Evolutionary conservation across 2,329 filamentous ascomycete genomes (phyloP).

Genomic region (Talaromyces albobiverticillius): DNA sequence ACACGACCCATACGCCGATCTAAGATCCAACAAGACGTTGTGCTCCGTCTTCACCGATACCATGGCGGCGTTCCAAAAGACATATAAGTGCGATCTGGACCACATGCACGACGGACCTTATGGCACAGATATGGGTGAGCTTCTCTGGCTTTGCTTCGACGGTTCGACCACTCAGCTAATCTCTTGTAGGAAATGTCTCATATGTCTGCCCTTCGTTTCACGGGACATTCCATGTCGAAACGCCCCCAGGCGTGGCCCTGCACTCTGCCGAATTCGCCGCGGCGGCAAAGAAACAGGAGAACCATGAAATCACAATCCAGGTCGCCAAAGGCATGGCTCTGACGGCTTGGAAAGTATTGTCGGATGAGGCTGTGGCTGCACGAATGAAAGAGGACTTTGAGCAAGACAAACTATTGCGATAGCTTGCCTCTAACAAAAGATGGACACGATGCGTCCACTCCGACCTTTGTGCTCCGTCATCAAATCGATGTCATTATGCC

Average conservation of each 20-base stretch:
- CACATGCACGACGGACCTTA: not conserved
- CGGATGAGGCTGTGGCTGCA: not conserved
- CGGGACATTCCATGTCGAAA: constrained; percentile 42
- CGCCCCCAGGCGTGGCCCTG: constrained; percentile 24
- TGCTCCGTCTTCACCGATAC: not conserved
- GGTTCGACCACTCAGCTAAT: not conserved
- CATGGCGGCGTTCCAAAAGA: not conserved
- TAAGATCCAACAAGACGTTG: not conserved
- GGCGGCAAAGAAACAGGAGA: constrained; percentile 33
- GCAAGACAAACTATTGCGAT: not conserved
- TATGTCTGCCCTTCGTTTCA: constrained; percentile 44
- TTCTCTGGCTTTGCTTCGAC: not conserved
- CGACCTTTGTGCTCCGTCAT: not conserved
- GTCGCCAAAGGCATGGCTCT: constrained; percentile 1
- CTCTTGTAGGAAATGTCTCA: constrained; percentile 37
- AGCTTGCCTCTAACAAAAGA: not conserved
- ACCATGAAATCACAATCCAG: not conserved
- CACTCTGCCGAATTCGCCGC: constrained; percentile 37
- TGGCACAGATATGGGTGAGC: not conserved
- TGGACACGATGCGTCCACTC: not conserved
- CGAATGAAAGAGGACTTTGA: constrained; percentile 3
- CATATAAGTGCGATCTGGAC: not conserved
- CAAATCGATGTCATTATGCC: not conserved
- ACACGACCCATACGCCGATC: not conserved
- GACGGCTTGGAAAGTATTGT: constrained; percentile 1